Percentiles rank a stretch among this genome's conserved stretches.
Evolutionary conservation across 768 basidiomycete genomes (phyloP).

Genomic region (Boletus pseudo-olivaceus): DNA sequence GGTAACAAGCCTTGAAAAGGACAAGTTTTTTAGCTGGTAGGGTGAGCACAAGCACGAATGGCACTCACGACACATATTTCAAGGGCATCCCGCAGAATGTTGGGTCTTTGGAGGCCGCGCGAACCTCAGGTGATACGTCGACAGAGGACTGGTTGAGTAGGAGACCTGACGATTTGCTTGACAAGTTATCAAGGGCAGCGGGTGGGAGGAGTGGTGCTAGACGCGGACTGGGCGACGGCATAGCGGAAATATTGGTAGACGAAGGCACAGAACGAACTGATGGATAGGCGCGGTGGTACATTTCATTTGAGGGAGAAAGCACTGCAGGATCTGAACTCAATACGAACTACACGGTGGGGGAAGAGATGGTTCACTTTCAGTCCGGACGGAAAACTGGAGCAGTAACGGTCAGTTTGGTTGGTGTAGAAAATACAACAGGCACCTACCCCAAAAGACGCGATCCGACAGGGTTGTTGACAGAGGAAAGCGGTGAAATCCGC

Average conservation of each 20-base stretch:
- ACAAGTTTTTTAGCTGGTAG: constrained; percentile 5
- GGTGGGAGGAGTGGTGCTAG: constrained; percentile 52
- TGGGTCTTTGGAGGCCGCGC: constrained; percentile 33
- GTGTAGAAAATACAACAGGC: neutral
- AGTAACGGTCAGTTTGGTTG: neutral
- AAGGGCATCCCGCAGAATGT: constrained; percentile 68
- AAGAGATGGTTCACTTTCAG: constrained; percentile 21
- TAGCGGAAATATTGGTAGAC: constrained; percentile 23
- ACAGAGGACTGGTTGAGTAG: constrained; percentile 34
- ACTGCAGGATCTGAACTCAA: constrained; percentile 22
- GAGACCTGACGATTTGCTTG: constrained; percentile 38
- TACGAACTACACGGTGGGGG: constrained; percentile 2
- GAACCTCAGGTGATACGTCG: constrained; percentile 32
- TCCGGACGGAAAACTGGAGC: neutral
- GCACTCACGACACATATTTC: constrained; percentile 77
- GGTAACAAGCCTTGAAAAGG: constrained; percentile 59
- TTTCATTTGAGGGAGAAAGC: constrained; percentile 41
- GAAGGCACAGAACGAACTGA: constrained; percentile 55
- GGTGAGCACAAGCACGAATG: neutral
- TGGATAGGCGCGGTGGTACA: constrained; percentile 62
- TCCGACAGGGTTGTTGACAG: constrained; percentile 1
- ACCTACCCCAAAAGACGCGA: constrained; percentile 13
- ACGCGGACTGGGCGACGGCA: constrained; percentile 35
- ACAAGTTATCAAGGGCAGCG: constrained; percentile 38
- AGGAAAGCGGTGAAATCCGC: constrained; percentile 4